These are phyloP conservation scores for Pyronema domesticum DNA, from an alignment of 495 filamentous ascomycete genomes.

Conservation along the genomic window DNA sequence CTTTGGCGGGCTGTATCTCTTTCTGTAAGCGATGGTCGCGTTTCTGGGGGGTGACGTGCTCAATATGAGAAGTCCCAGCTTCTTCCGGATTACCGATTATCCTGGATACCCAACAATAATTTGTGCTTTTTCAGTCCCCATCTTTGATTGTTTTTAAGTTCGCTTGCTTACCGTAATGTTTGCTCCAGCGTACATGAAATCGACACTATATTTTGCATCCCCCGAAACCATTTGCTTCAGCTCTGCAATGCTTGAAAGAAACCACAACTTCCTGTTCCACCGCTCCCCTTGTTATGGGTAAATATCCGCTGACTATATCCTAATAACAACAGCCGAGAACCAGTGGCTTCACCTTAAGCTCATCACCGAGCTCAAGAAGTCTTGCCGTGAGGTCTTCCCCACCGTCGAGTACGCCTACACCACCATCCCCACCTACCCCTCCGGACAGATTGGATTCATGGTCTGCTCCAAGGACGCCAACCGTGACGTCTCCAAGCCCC, in stretches of 20 bases:
- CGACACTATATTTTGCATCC: too few species aligned
- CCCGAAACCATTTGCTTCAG: too few species aligned
- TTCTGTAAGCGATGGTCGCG: not conserved
- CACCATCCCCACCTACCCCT: constrained; percentile 97
- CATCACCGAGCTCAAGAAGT: constrained; percentile 81
- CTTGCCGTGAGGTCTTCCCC: constrained; percentile 94
- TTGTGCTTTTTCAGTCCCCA: too few species aligned
- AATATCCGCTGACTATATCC: too few species aligned
- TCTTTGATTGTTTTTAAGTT: too few species aligned
- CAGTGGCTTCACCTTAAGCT: constrained; percentile 93
- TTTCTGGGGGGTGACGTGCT: not conserved
- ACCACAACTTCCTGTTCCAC: not conserved
- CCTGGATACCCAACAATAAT: too few species aligned
- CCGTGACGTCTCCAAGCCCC: constrained; percentile 64
- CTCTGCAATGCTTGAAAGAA: not conserved
- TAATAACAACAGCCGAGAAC: constrained; percentile 60
- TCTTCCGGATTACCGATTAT: too few species aligned
- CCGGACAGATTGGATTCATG: constrained; percentile 99
- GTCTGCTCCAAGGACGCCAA: constrained; percentile 88
- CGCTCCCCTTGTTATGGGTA: too few species aligned
- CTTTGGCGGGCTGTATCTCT: not conserved
- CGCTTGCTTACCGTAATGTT: too few species aligned
- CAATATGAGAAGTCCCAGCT: too few species aligned
- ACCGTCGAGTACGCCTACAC: constrained; percentile 97
- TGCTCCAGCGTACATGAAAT: too few species aligned